Conservation (phyloP, 108 stramenopile genomes). For the Conticribra weissflogii region DNA sequence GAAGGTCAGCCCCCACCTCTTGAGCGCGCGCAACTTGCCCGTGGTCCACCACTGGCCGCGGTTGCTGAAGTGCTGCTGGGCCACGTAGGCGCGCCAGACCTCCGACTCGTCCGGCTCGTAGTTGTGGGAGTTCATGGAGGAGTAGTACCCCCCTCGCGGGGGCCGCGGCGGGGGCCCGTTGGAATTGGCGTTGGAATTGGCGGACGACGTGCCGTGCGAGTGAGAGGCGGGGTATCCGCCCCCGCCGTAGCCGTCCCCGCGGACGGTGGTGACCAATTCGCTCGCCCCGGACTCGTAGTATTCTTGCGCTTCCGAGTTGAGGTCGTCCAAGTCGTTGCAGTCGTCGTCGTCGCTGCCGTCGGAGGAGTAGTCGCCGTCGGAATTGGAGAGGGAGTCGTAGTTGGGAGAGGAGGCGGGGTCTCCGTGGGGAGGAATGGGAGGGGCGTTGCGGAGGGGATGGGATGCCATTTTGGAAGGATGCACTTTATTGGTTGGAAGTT, state of each 20-base stretch:
- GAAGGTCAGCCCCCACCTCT: constrained; percentile 84
- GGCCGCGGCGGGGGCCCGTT: neutral
- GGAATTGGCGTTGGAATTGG: neutral
- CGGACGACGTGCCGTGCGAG: neutral
- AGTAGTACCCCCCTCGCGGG: constrained; percentile 21
- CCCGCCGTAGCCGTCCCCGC: constrained; percentile 66
- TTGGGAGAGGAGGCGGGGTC: no score
- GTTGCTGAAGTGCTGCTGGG: constrained; percentile 83
- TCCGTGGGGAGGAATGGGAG: no score
- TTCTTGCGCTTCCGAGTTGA: constrained; percentile 42
- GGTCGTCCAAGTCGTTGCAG: constrained; percentile 9
- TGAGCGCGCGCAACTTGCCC: constrained; percentile 73
- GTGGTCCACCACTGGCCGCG: constrained; percentile 95
- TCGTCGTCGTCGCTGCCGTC: neutral
- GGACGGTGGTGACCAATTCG: constrained; percentile 44
- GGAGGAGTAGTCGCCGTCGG: constrained; percentile 19
- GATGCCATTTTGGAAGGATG: no score
- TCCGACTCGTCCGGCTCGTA: constrained; percentile 91
- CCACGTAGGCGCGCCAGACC: constrained; percentile 85
- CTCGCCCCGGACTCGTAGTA: constrained; percentile 44
- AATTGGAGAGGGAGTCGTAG: constrained; percentile 23
- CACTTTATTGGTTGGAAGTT: no score
- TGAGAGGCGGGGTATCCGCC: constrained; percentile 24
- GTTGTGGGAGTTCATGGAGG: constrained; percentile 74
- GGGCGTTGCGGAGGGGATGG: no score